phyloP scores from a whole-genome alignment of 306 rosid genomes.

The Dryas drummondii region DNA sequence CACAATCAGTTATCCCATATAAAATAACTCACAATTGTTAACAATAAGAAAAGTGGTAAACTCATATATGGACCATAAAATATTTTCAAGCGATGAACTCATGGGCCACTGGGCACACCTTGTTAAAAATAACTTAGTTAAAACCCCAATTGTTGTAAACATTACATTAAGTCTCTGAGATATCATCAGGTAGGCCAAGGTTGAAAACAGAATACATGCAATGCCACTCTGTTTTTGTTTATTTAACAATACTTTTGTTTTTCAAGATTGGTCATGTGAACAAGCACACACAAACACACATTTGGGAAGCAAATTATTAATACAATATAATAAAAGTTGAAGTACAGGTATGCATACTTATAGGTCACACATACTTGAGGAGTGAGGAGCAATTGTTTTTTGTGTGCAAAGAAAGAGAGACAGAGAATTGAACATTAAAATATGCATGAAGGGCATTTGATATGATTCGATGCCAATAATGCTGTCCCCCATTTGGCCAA shows the following conservation, averaged over 20 bases:
- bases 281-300: not conserved
- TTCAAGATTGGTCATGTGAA: constrained; percentile 4
- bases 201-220: not conserved
- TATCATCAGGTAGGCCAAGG: not conserved
- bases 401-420: not conserved
- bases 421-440: not conserved
- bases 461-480: constrained; percentile 22
- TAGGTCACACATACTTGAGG: not conserved
- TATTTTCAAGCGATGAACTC: not conserved
- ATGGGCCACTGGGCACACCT: not conserved
- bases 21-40: too few species aligned
- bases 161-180: not conserved
- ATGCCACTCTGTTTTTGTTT: constrained; percentile 9
- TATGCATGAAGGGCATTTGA: not conserved
- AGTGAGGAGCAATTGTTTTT: not conserved
- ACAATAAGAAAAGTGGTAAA: too few species aligned
- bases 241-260: not conserved
- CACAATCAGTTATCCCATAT: too few species aligned
- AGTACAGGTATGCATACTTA: not conserved
- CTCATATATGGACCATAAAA: too few species aligned
- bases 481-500: constrained; percentile 24
- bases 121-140: not conserved
- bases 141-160: not conserved
- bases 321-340: not conserved
- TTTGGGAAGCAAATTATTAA: not conserved